Base-by-base conservation (phyloP, 2,329 filamentous ascomycete species). In the Exophiala xenobiotica region DNA sequence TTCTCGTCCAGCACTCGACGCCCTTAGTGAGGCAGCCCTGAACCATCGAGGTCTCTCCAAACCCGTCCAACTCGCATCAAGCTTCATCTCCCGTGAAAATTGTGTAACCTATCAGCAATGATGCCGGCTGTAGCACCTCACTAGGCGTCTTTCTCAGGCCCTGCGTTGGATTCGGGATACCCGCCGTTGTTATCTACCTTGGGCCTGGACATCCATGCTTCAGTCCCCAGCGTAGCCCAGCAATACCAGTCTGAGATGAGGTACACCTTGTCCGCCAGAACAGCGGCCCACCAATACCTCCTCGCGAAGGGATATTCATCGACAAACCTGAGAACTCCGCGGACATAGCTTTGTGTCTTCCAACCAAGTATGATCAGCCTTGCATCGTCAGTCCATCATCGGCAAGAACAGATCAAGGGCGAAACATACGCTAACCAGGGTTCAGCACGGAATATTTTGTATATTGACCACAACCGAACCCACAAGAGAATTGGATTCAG, bases 231-330 rank as follows among this genome's bases (percentile, higher is more conserved):
- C 11, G 45, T 48, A 11, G 31, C n/a, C 45, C 45, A 48, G 27
- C 45, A 48, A 26, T 48, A 41, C 45, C 45, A 48, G 37, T 48
- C 45, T 18, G 35, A 48, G n/a, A 48, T 24, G 35, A 48, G 45
- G 24, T 33, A 48, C 33, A 41, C 33, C 22, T 35, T 29, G 16
- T 48, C 45, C 16, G 40, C 45, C 5, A 48, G 35, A 23, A 48
- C 19, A 14, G 45, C 45, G 14, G 45, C 45, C 45, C 45, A 41
- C 11, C 39, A 35, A 29, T 48, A 27, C 14, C 14, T 33, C 12
- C 14, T 20, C 14, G 14, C 16, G 16, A 19, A 48, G 37, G 45
- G 45, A n/a, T 48, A 48, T 41, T 48, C 35, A 16, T 29, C 31
- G 9, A 27, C 45, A 39, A 48, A 48, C 6, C 14, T 14, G 19